Conservation (phyloP, 2,329 filamentous ascomycete genomes). For the Berkeleyomyces basicola region DNA sequence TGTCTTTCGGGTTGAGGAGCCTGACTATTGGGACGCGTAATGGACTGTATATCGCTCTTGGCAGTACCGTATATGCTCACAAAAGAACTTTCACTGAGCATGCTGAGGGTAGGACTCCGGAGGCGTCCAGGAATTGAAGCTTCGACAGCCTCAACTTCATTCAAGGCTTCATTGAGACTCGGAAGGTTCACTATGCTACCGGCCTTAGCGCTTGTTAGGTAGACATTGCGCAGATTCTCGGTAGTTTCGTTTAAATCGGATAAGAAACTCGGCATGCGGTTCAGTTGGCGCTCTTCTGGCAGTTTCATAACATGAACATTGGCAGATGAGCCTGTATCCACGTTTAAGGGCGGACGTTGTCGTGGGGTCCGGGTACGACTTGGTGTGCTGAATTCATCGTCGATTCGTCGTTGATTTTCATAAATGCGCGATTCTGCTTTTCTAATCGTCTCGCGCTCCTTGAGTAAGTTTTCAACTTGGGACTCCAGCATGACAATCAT, state of each 20-base stretch:
- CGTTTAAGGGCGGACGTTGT: background rate
- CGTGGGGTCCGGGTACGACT: background rate
- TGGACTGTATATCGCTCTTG: slow-evolving; percentile 2
- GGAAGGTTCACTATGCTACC: slow-evolving; percentile 35
- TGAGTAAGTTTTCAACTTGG: slow-evolving; percentile 35
- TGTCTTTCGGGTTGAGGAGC: background rate
- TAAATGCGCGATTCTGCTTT: slow-evolving; percentile 26
- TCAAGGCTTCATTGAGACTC: slow-evolving; percentile 15
- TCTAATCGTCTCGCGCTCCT: slow-evolving; percentile 37
- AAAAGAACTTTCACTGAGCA: slow-evolving; percentile 53
- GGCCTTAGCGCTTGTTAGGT: slow-evolving; percentile 28
- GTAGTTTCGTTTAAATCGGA: slow-evolving; percentile 43
- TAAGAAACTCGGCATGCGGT: slow-evolving; percentile 47
- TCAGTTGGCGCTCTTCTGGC: slow-evolving; percentile 21
- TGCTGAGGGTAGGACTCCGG: slow-evolving; percentile 43
- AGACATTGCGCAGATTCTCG: slow-evolving; percentile 43
- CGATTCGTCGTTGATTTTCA: slow-evolving; percentile 6
- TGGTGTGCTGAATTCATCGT: slow-evolving; percentile 12
- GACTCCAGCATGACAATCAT: slow-evolving; percentile 53
- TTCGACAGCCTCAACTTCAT: slow-evolving; percentile 10
- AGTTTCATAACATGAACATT: background rate
- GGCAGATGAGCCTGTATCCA: slow-evolving; percentile 14
- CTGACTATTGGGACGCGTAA: background rate
- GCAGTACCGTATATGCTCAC: slow-evolving; percentile 41
- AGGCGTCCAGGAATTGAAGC: slow-evolving; percentile 19